phyloP scores from a whole-genome alignment of 2,329 filamentous ascomycete genomes.

The Paramyrothecium roridum region DNA sequence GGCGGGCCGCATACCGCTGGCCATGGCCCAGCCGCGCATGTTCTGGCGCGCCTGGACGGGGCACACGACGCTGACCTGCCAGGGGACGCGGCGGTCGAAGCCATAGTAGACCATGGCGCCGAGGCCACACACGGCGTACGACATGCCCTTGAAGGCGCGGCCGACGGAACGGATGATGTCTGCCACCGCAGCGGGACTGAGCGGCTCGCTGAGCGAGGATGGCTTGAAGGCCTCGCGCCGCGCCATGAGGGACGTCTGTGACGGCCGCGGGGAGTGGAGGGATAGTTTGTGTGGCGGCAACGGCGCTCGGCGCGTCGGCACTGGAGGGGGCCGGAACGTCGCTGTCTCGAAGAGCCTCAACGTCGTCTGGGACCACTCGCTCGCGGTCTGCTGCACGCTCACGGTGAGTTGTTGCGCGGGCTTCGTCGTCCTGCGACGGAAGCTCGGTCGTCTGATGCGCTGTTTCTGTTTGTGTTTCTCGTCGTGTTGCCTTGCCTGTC shows the following conservation, averaged over 20 bases:
- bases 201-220: slow-evolving; percentile 4
- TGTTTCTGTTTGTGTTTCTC: background rate
- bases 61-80: slow-evolving; percentile 37
- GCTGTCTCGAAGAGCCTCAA: background rate
- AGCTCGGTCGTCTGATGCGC: background rate
- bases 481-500: background rate
- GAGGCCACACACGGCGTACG: slow-evolving; percentile 44
- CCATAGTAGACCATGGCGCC: slow-evolving; percentile 43
- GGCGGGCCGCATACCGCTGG: slow-evolving; percentile 25
- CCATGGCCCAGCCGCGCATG: slow-evolving; percentile 36
- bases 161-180: slow-evolving; percentile 38
- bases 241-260: background rate
- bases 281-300: background rate
- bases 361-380: background rate
- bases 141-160: slow-evolving; percentile 35
- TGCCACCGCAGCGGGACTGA: slow-evolving; percentile 24
- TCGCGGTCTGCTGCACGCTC: background rate
- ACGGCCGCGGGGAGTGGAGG: background rate
- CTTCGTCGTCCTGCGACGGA: background rate
- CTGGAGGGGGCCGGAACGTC: background rate
- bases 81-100: slow-evolving; percentile 21
- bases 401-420: background rate
- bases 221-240: slow-evolving; percentile 1
- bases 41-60: slow-evolving; percentile 29
- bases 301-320: background rate